These are phyloP conservation scores for Colletotrichum aenigma DNA, from an alignment of 2,329 filamentous ascomycete species.

Conservation along the genomic window DNA sequence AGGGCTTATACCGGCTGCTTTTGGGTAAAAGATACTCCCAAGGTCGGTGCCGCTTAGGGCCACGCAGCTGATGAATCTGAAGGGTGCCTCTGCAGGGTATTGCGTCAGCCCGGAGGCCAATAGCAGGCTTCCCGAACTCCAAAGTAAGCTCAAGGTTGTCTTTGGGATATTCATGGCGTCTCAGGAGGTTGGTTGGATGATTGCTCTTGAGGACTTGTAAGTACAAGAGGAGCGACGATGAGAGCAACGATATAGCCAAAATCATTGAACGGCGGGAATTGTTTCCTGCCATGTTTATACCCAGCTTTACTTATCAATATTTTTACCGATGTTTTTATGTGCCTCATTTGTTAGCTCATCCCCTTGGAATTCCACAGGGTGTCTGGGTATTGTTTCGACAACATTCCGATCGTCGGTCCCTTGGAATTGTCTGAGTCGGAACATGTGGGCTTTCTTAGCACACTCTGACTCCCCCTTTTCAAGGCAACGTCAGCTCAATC, in stretches of 20 bases:
- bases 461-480: not conserved
- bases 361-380: not conserved
- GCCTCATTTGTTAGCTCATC: not conserved
- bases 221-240: not conserved
- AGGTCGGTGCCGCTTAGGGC: not conserved
- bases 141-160: not conserved
- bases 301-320: not conserved
- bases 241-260: not conserved
- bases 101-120: not conserved
- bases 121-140: not conserved
- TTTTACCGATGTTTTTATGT: not conserved
- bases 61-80: not conserved
- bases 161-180: not conserved
- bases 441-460: not conserved
- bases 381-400: not conserved
- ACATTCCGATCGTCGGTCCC: not conserved
- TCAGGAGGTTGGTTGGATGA: not conserved
- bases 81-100: not conserved
- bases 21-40: not conserved
- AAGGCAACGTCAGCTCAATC: not conserved
- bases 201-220: not conserved
- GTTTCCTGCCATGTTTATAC: not conserved
- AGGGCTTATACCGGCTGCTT: not conserved
- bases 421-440: not conserved
- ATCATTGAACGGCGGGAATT: not conserved